These are phyloP conservation scores for Hsuehochloa calcarea DNA, from an alignment of 176 grass and related monocot species.

Conservation along the genomic window DNA sequence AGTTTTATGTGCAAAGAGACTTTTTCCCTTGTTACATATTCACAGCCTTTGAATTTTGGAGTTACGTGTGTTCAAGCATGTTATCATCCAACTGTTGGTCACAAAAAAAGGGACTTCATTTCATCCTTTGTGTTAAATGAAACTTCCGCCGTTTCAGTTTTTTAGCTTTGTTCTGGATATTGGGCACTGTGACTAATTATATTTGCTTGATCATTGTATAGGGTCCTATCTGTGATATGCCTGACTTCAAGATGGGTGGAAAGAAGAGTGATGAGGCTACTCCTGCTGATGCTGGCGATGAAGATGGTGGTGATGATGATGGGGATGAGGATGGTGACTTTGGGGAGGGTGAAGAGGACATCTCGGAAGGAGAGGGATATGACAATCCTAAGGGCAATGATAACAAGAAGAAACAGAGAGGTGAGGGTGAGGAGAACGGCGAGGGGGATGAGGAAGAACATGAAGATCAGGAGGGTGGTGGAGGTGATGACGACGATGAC, in stretches of 20 bases:
- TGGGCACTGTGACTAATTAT: background rate
- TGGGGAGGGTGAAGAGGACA: constrained; percentile 57
- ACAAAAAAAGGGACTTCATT: background rate
- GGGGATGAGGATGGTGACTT: constrained; percentile 53
- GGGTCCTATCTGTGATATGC: constrained; percentile 29
- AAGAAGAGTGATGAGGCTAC: constrained; percentile 32
- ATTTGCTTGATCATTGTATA: constrained; percentile 30
- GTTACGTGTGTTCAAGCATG: background rate
- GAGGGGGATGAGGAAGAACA: constrained; percentile 59
- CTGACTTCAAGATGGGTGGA: constrained; percentile 35
- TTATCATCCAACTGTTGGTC: background rate
- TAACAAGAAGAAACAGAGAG: constrained; percentile 50
- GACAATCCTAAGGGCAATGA: constrained; percentile 53
- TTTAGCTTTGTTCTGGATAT: background rate
- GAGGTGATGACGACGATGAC: constrained; percentile 7
- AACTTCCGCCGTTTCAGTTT: background rate
- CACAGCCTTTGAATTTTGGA: background rate
- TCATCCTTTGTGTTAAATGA: background rate
- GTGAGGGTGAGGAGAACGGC: constrained; percentile 54
- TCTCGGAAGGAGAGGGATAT: constrained; percentile 59
- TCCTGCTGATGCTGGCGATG: constrained; percentile 60
- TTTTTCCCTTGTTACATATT: background rate
- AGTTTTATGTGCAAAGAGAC: background rate
- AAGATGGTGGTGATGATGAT: constrained; percentile 43
- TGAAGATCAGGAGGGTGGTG: constrained; percentile 45